A percentile compares a stretch with the other conserved stretches of the same genome.
phyloP scores from a whole-genome alignment of 768 basidiomycete species.

The Lepiota brunneoincarnata region DNA sequence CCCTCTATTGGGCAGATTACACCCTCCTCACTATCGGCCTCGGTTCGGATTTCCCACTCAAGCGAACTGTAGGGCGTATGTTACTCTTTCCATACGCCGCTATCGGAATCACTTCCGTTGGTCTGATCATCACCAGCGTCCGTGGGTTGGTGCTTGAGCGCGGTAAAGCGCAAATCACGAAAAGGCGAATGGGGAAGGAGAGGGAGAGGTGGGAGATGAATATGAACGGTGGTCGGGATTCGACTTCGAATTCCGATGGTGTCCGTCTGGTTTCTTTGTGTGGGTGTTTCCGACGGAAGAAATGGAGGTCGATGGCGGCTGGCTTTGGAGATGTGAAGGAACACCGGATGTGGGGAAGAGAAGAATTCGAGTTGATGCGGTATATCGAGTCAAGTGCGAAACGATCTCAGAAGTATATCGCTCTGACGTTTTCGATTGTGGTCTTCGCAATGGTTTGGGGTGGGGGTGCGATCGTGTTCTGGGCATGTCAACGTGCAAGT shows the following conservation, averaged over 20 bases:
- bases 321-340: neutral
- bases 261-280: neutral
- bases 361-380: constrained; percentile 39
- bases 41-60: constrained; percentile 35
- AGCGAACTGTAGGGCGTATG: constrained; percentile 22
- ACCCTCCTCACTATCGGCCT: constrained; percentile 40
- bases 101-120: constrained; percentile 34
- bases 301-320: no score
- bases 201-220: constrained; percentile 23
- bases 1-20: constrained; percentile 41
- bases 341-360: constrained; percentile 25
- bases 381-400: constrained; percentile 25
- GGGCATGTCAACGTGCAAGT: constrained; percentile 29
- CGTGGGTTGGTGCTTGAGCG: constrained; percentile 36
- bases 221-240: constrained; percentile 6
- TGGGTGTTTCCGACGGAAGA: neutral
- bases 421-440: constrained; percentile 22
- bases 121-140: constrained; percentile 36
- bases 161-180: constrained; percentile 31
- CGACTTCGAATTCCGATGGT: neutral
- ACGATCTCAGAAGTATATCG: constrained; percentile 23
- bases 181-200: constrained; percentile 30
- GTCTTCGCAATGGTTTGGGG: constrained; percentile 32
- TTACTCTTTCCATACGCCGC: constrained; percentile 37
- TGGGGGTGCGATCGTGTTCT: constrained; percentile 35